Conservation (phyloP, 495 filamentous ascomycete species). For the Glutinoglossum americanum region DNA sequence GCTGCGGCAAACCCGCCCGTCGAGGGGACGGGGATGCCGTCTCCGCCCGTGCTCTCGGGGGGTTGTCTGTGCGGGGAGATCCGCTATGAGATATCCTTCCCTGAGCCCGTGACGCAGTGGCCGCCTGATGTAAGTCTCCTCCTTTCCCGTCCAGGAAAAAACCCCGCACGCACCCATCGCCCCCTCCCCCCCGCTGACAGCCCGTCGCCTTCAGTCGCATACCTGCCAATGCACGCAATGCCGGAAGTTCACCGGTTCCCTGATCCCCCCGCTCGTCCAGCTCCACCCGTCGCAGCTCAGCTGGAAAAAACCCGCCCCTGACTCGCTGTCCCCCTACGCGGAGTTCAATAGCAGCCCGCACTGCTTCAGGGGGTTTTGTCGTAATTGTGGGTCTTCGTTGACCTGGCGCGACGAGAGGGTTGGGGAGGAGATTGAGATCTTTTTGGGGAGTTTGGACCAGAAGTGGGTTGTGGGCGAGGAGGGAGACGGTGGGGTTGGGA, state of each 20-base stretch:
- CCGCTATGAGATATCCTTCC: slow-evolving; percentile 18
- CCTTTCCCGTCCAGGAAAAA: slow-evolving; percentile 4
- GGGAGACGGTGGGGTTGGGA: too few relatives aligned
- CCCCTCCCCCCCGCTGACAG: not conserved
- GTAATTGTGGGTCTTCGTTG: not conserved
- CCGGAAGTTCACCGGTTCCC: slow-evolving; percentile 18
- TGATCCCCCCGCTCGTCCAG: slow-evolving; percentile 15
- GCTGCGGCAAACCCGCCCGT: too few relatives aligned
- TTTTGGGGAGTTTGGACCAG: not conserved
- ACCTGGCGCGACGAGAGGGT: slow-evolving; percentile 1
- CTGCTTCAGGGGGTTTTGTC: slow-evolving; percentile 1
- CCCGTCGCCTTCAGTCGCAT: too few relatives aligned
- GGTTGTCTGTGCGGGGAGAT: slow-evolving; percentile 23
- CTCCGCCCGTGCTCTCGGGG: slow-evolving; percentile 12
- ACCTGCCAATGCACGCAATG: slow-evolving; percentile 26
- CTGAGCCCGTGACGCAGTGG: slow-evolving; percentile 13
- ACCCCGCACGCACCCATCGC: not conserved
- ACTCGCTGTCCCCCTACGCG: not conserved
- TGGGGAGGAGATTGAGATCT: not conserved
- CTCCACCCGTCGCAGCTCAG: slow-evolving; percentile 12
- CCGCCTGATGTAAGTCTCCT: slow-evolving; percentile 10
- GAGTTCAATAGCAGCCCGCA: not conserved
- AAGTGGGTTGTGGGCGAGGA: not conserved
- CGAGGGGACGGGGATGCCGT: too few relatives aligned
- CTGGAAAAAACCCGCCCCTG: slow-evolving; percentile 7